Evolutionary conservation across 768 basidiomycete genomes (phyloP).

Genomic region (Lactarius pseudohatsudake): DNA sequence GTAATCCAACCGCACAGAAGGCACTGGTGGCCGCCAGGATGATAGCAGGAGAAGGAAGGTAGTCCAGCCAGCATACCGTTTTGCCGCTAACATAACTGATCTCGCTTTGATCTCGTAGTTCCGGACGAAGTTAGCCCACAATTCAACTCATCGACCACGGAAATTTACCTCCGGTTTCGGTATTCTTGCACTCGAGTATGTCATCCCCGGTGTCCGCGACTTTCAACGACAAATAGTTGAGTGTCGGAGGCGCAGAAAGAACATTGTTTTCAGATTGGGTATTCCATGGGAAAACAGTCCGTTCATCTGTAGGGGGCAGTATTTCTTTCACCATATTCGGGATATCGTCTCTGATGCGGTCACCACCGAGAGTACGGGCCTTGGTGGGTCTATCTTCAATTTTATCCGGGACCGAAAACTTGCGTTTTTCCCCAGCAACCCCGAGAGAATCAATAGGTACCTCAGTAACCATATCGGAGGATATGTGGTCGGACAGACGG

Average conservation of each 20-base stretch:
- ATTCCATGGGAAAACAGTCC: not conserved
- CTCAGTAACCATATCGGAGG: constrained; percentile 54
- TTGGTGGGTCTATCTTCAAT: constrained; percentile 39
- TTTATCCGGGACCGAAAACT: constrained; percentile 46
- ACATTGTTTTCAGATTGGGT: constrained; percentile 5
- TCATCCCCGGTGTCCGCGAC: constrained; percentile 63
- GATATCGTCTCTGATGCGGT: constrained; percentile 50
- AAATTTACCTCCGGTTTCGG: constrained; percentile 57
- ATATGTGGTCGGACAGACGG: constrained; percentile 5
- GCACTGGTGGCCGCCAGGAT: constrained; percentile 57
- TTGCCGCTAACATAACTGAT: constrained; percentile 62
- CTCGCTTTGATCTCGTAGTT: constrained; percentile 57
- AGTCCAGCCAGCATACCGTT: constrained; percentile 88
- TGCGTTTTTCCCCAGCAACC: constrained; percentile 49
- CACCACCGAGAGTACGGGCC: constrained; percentile 68
- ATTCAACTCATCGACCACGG: constrained; percentile 5
- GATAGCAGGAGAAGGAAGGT: constrained; percentile 71
- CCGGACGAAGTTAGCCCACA: not conserved
- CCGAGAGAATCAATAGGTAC: constrained; percentile 45
- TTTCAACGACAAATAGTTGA: constrained; percentile 57
- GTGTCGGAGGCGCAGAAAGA: constrained; percentile 37
- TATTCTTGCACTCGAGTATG: constrained; percentile 78
- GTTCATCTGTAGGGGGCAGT: constrained; percentile 16
- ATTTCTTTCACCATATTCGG: constrained; percentile 53
- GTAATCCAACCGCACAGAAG: constrained; percentile 75